These are phyloP conservation scores for Phycomyces nitens DNA, from an alignment of 192 early-diverging fungal species.

Conservation along the genomic window DNA sequence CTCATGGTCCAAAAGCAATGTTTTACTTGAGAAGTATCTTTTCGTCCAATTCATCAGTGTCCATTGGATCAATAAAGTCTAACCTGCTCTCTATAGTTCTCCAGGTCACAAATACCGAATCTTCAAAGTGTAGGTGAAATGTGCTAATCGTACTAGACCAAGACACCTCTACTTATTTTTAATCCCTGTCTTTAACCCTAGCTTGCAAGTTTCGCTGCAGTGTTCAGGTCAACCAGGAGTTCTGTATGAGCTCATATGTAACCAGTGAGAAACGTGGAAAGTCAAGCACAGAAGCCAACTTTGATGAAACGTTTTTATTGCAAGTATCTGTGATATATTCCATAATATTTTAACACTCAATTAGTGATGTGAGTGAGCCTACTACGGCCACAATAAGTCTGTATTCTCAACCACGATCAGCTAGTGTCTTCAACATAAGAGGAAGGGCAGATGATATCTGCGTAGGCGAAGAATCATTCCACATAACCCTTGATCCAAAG, in stretches of 20 bases:
- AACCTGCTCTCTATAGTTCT: constrained; percentile 8
- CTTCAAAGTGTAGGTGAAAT: constrained; percentile 29
- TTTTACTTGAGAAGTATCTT: constrained; percentile 29
- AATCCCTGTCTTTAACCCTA: constrained; percentile 1
- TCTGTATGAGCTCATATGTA: constrained; percentile 15
- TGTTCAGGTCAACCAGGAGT: constrained; percentile 27
- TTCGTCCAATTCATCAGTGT: background rate
- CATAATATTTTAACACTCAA: no score
- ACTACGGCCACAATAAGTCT: constrained; percentile 16
- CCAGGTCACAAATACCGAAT: constrained; percentile 26
- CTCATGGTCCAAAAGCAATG: constrained; percentile 25
- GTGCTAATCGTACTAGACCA: no score
- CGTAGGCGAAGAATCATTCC: constrained; percentile 14
- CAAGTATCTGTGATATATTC: constrained; percentile 10
- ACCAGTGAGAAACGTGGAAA: constrained; percentile 30
- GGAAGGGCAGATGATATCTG: constrained; percentile 13
- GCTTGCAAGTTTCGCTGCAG: constrained; percentile 23
- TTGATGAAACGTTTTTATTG: constrained; percentile 37
- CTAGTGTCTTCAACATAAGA: constrained; percentile 6
- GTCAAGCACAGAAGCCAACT: constrained; percentile 19
- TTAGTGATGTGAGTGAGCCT: constrained; percentile 29
- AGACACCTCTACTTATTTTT: background rate
- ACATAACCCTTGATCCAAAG: constrained; percentile 11
- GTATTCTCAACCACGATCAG: constrained; percentile 16
- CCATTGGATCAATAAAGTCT: background rate